Evolutionary conservation across 2,329 filamentous ascomycete species (phyloP).

Genomic region (Hypomyces perniciosus): DNA sequence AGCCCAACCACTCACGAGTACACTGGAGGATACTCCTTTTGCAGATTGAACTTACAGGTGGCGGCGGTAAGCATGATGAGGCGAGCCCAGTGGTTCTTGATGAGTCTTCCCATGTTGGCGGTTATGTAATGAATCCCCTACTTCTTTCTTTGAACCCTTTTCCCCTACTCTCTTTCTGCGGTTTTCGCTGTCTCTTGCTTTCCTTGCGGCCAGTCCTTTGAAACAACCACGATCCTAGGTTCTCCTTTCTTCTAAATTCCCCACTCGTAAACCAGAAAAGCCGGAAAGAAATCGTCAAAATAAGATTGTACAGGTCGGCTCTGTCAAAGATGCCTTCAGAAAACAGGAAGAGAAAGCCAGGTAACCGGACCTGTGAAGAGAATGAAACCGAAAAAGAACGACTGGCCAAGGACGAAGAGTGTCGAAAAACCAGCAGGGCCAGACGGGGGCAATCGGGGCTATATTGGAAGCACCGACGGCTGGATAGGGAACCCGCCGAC

Average conservation of each 20-base stretch:
- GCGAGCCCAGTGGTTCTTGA: conserved; percentile 99
- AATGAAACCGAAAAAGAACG: conserved; percentile 4
- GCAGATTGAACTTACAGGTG: conserved; percentile 51
- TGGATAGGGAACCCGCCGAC: conserved; percentile 9
- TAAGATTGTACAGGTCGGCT: conserved; percentile 16
- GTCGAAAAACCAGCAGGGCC: neutral
- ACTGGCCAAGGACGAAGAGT: conserved; percentile 10
- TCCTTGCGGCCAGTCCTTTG: conserved; percentile 2
- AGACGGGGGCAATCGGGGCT: conserved; percentile 1
- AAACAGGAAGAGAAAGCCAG: conserved; percentile 30
- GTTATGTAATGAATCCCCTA: neutral
- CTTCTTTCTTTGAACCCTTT: conserved; percentile 7
- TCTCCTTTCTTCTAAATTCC: conserved; percentile 1
- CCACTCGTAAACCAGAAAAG: neutral
- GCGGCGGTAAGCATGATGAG: conserved; percentile 87
- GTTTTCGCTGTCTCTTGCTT: conserved; percentile 1
- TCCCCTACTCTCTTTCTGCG: neutral
- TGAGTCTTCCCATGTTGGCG: conserved; percentile 81
- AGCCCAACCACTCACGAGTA: neutral
- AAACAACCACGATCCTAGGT: neutral
- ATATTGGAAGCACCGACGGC: conserved; percentile 11
- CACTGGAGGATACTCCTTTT: neutral
- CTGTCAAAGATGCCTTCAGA: conserved; percentile 20
- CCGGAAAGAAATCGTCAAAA: conserved; percentile 8
- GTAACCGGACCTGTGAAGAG: conserved; percentile 46